Evolutionary conservation across 352 stramenopile species (phyloP), one percentile per base, ranked within the genome.

Genomic region (Aphanomyces euteiches): DNA sequence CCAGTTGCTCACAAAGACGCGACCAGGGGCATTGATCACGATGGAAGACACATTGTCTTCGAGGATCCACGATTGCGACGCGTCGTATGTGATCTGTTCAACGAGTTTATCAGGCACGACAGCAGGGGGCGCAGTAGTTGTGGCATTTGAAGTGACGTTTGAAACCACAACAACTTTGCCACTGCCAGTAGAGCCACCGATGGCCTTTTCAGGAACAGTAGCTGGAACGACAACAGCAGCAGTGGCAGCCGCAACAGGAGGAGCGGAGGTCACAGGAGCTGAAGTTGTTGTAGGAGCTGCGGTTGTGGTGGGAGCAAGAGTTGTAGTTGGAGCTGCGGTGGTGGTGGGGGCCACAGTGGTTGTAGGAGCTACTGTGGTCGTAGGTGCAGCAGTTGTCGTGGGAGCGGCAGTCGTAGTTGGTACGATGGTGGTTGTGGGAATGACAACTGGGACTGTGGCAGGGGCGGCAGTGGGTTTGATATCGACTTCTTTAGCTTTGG

Each of bases 1-100:
- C 64, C 64, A 70, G 21, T 53, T 64, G 36, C 17, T 61, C 5
- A 70, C 54, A 54, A 70, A 70, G 3, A 70, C 54, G 10, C 64
- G 64, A 15, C 64, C 64, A 4, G 64, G 64, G 15, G 19, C 34
- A 34, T 70, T 63, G 54, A 45, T 70, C 28, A 53, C 54, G 64
- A 70, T 64, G 7, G 59, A 48, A 7, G 47, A 43, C 13, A 70
- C 7, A 41, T 64, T 70, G 54, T 70, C 64, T 15, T 61, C 43
- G 40, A 70, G 17, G 8, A 38, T 67, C 40, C 38, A 48, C 40
- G 41, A 10, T 5, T 34, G 21, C n/a, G 10, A 17, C 17, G 59
- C 59, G 21, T 19, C 38, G n/a, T 53, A 56, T 15, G 41, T 56
- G 59, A 34, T 66, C 5, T 38, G 38, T 66, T 34, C 2, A 6